Base-by-base conservation (phyloP, 1,139 yeast genomes). In the Meyerozyma smithsonii region DNA sequence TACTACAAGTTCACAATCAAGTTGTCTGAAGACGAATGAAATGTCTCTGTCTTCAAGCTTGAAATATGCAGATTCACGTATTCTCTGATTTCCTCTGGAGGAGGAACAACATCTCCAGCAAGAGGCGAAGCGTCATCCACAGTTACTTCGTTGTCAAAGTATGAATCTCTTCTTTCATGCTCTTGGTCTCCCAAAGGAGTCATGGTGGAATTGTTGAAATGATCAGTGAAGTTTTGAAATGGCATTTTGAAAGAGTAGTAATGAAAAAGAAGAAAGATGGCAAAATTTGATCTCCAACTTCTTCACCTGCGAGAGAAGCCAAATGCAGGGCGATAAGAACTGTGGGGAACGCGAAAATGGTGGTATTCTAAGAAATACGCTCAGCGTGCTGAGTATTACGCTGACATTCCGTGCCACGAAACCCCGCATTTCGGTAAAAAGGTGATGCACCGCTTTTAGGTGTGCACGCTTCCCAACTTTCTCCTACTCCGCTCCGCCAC, bases 1-100 rank as follows among this genome's bases (percentile, higher is more conserved):
- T 11, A 23, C 44, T 47, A 59, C 46, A 59, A 59, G 4, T 61
- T 62, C 12, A 59, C 53, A 44, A 58, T 50, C 46, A 59, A 55
- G 44, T 59, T 58, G 46, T 59, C 64, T n/a, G 59, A 55, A 8
- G 59, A 55, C 32, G 47, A 45, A 36, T 47, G 54, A 34, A 46
- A 46, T 50, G 19, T 51, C 51, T 28, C 46, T 46, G 39, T 49
- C 46, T 26, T 48, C 47, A 26, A 48, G 38, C 42, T 46, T 46
- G 28, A 43, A 40, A 16, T 33, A 25, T 5, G 38, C 36, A 6
- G 45, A 32, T 34, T 38, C 37, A 26, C 34, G 12, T 16, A 2
- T 45, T 50, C 12, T 35, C 38, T 35, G 18, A 6, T 19, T 16
- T 19, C 11, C 15, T 35, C 32, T 19, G 8, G 14, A 16, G 30